Percentiles rank a stretch among this genome's conserved stretches.
Evolutionary conservation across 306 rosid genomes (phyloP).

Genomic region (Luffa aegyptiaca): DNA sequence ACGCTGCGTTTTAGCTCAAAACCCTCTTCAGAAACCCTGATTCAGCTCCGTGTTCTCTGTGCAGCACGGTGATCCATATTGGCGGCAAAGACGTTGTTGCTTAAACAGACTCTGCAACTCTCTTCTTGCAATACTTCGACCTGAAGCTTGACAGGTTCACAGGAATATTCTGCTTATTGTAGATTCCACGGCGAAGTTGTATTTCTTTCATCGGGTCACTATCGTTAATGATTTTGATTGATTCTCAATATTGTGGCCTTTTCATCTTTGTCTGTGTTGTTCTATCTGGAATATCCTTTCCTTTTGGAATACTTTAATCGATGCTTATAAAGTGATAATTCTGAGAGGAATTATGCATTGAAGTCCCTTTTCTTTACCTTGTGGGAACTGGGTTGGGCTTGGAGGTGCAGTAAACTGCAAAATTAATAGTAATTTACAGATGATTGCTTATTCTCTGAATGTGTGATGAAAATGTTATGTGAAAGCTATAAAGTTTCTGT

Average conservation of each 20-base stretch:
- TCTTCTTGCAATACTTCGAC: background rate
- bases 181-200: background rate
- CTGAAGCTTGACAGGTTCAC: slow-evolving; percentile 1
- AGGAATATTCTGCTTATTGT: background rate
- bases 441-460: background rate
- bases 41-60: background rate
- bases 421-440: background rate
- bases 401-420: background rate
- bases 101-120: background rate
- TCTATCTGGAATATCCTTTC: background rate
- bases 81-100: slow-evolving; percentile 5
- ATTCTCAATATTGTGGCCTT: background rate
- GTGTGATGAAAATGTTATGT: background rate
- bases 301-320: background rate
- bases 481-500: background rate
- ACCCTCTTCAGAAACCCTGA: background rate
- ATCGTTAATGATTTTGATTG: background rate
- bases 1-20: background rate
- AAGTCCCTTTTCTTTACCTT: background rate
- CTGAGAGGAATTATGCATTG: background rate
- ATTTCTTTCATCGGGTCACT: background rate
- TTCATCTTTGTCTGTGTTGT: background rate
- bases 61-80: background rate
- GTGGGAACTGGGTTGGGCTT: background rate
- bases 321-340: background rate